These are phyloP conservation scores for Plectranthus barbatus DNA, from an alignment of 257 asterid genomes.

Conservation along the genomic window DNA sequence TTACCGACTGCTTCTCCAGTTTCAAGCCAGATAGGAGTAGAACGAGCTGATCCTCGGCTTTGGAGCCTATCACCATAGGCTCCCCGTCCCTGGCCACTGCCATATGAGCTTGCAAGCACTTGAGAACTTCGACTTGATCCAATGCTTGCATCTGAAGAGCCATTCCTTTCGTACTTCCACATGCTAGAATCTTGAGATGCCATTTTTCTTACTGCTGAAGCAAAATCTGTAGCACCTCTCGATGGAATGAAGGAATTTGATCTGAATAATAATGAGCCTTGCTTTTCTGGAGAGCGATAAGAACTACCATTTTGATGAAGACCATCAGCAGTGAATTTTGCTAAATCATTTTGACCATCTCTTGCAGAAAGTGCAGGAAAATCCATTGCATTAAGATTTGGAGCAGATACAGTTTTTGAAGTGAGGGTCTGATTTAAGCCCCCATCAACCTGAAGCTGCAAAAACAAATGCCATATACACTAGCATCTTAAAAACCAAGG, in stretches of 20 bases:
- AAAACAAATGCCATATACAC: slow-evolving; percentile 12
- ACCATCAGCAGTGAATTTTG: slow-evolving; percentile 42
- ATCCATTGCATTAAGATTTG: slow-evolving; percentile 65
- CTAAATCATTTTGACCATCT: slow-evolving; percentile 43
- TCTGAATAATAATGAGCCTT: slow-evolving; percentile 39
- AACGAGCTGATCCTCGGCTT: slow-evolving; percentile 57
- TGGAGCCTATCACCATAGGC: slow-evolving; percentile 52
- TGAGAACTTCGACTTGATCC: slow-evolving; percentile 91
- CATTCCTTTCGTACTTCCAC: slow-evolving; percentile 76
- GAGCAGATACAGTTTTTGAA: slow-evolving; percentile 63
- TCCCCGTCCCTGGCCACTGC: slow-evolving; percentile 50
- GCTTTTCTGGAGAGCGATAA: slow-evolving; percentile 52
- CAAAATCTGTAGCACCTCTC: slow-evolving; percentile 80
- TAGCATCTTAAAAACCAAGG: slow-evolving; percentile 3
- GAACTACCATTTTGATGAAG: slow-evolving; percentile 47
- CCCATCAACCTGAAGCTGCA: slow-evolving; percentile 85
- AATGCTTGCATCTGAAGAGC: slow-evolving; percentile 51
- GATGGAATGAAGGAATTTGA: slow-evolving; percentile 60
- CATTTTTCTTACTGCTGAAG: slow-evolving; percentile 81
- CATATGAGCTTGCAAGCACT: slow-evolving; percentile 52
- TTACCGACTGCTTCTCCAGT: slow-evolving; percentile 98
- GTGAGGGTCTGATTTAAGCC: slow-evolving; percentile 51
- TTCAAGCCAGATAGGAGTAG: slow-evolving; percentile 86
- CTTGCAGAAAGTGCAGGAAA: slow-evolving; percentile 82
- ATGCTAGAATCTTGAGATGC: slow-evolving; percentile 71